A percentile compares a stretch with the other conserved stretches of the same genome.
These are phyloP conservation scores for Hyphodiscus sp. DNA, from an alignment of 2,329 filamentous ascomycete genomes.

Conservation along the genomic window DNA sequence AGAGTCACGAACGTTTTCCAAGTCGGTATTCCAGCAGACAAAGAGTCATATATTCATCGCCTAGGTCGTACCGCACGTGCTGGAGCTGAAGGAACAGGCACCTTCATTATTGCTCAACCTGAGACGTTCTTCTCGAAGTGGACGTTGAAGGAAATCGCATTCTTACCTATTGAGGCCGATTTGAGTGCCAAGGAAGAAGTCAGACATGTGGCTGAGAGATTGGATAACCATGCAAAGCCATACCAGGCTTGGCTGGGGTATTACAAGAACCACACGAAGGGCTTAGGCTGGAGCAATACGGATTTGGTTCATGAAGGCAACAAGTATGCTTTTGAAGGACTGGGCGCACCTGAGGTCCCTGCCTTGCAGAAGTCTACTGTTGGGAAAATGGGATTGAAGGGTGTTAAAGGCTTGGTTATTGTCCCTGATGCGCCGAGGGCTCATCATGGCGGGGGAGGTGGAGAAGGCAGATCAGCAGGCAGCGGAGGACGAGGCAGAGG, in stretches of 20 bases:
- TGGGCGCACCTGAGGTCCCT: constrained; percentile 43
- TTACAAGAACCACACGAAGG: constrained; percentile 46
- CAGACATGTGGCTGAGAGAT: constrained; percentile 31
- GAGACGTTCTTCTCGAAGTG: constrained; percentile 48
- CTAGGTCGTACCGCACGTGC: constrained; percentile 72
- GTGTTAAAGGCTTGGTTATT: constrained; percentile 41
- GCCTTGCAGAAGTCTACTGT: constrained; percentile 40
- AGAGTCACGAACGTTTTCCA: constrained; percentile 76
- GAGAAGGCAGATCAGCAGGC: constrained; percentile 15
- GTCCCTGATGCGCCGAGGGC: constrained; percentile 36
- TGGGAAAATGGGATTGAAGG: constrained; percentile 52
- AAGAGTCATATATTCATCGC: constrained; percentile 71
- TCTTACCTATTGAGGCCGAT: constrained; percentile 41
- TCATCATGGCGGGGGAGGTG: constrained; percentile 13
- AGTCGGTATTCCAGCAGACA: constrained; percentile 54
- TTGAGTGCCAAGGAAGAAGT: constrained; percentile 38
- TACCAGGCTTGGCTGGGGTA: constrained; percentile 52
- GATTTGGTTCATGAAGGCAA: constrained; percentile 45
- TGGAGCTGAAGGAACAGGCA: constrained; percentile 65
- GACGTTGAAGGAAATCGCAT: constrained; percentile 47
- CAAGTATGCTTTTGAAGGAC: constrained; percentile 40
- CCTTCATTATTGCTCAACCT: constrained; percentile 53
- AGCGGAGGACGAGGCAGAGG: constrained; percentile 9
- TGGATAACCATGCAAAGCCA: constrained; percentile 42
- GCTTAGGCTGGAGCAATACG: constrained; percentile 29